These are phyloP conservation scores for Elaeis oleifera DNA, from an alignment of 202 grass and related monocot species.

Conservation along the genomic window DNA sequence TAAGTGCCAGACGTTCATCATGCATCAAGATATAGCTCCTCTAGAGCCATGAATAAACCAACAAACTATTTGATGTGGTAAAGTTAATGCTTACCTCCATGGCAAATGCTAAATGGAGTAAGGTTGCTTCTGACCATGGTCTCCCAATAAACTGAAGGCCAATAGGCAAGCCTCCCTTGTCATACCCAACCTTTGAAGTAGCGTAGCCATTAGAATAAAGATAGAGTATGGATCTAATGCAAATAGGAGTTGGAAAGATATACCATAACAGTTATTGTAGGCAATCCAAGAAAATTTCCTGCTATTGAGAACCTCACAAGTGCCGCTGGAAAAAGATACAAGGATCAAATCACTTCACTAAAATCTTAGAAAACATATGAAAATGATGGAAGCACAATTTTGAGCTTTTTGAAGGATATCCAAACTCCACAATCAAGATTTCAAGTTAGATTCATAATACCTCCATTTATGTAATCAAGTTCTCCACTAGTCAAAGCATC, in stretches of 20 bases:
- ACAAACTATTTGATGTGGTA: neutral
- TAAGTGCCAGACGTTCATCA: no score
- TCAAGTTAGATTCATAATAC: slow-evolving; percentile 3
- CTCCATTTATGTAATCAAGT: slow-evolving; percentile 98
- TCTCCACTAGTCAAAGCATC: slow-evolving; percentile 62
- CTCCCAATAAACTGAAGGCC: slow-evolving; percentile 85
- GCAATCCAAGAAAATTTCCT: slow-evolving; percentile 95
- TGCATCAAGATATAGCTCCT: no score
- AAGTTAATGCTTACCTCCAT: slow-evolving; percentile 34
- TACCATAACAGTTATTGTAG: slow-evolving; percentile 75
- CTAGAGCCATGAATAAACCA: no score
- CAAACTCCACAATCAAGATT: no score
- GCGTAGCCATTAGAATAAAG: neutral
- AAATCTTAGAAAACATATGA: no score
- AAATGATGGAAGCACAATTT: no score
- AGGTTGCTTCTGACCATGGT: slow-evolving; percentile 77
- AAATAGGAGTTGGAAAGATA: neutral
- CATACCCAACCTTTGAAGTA: slow-evolving; percentile 46
- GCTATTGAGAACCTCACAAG: slow-evolving; percentile 87
- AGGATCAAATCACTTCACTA: neutral
- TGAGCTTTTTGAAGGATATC: no score
- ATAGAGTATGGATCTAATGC: neutral
- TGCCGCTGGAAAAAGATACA: slow-evolving; percentile 38
- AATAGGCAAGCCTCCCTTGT: slow-evolving; percentile 57
- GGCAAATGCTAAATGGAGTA: slow-evolving; percentile 76